Evolutionary conservation across 805 yeast genomes (phyloP), one percentile per base, ranked within the genome.

Genomic region (Brettanomyces bruxellensis): DNA sequence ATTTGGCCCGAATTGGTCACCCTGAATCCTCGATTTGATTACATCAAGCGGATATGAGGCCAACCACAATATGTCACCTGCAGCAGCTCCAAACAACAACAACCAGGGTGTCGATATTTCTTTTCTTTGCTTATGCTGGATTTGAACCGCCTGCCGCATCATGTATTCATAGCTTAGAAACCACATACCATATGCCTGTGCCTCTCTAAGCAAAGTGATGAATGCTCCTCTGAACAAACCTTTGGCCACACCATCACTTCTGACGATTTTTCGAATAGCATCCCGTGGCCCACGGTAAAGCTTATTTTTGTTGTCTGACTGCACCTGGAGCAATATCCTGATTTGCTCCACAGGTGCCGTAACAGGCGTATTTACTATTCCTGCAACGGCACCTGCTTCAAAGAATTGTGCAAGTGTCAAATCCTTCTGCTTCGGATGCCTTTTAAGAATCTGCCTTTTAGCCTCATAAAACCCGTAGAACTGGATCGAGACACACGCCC

Each of bases 121-220:
- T 25, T 68, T 61, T 49, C 86, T 62, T 18, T 66, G 59, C 6
- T 69, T 57, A 28, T 68, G 60, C 36, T 67, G 64, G 5, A 51
- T 48, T 11, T 59, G 53, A 36, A 66, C 62, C 24, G 73, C 64
- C 44, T 57, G 56, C 41, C 64, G 65, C 55, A 82, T 75, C 46
- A 81, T 62, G 41, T 63, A 68, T 58, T 82, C 89, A 56, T 78
- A 82, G 1, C 86, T 69, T 48, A 79, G 62, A 54, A 82, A 82
- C 89, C 89, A 82, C 13, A 80, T 76, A 5, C 89, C 89, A 55
- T 83, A 82, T 0, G 87, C 86, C 59, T 81, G 87, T n/a, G 73
- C 63, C 55, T 81, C 87, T 48, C 87, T 66, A 11, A 75, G 40
- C 1, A 76, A 54, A 0, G 87, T 81, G 47, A 81, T 72, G 3